Evolutionary conservation across 1,284 basidiomycete genomes (phyloP), one percentile per base, ranked within the genome.

Genomic region (Earliella scabrosa): DNA sequence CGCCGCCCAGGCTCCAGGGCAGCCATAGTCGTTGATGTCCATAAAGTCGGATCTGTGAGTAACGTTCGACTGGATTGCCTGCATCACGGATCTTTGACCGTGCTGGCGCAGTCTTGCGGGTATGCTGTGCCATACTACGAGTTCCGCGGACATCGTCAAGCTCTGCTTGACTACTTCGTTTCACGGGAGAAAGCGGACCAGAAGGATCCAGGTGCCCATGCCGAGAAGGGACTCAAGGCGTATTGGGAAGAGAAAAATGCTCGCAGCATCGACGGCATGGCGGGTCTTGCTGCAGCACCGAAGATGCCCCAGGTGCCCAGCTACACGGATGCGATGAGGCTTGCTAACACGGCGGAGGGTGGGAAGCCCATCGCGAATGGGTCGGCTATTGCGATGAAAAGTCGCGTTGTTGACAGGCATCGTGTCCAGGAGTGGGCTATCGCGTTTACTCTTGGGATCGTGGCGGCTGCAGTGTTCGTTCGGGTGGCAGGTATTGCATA

Each of bases 41-140:
- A 82, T 61, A 77, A 80, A 74, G 82, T 83, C 50, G 74, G 79
- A 58, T 75, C 81, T 4, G 83, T 86, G 61, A 53, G 81, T 75
- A 23, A 13, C n/a, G 16, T 13, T 24, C 26, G 24, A 31, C 24
- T 23, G 20, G 18, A 5, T n/a, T 14, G 11, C 27, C 20, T 27
- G 2, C 29, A 31, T 31, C 29, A 31, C 29, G 29, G 6, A 6
- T 31, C 6, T 31, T 6, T 31, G 13, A 31, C 13, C 7, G 13
- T 31, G 6, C 13, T 6, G 29, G 13, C 29, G 13, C 60, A 85
- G 83, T 80, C 81, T 2, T 85, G 83, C 57, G 83, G 83, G 35
- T 84, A 72, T 49, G 75, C 77, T 1, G 77, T 85, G 24, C 83
- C 83, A 2, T 73, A 77, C 58, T 85, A 78, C 67, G 68, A 72